Evolutionary conservation across 805 yeast genomes (phyloP).

Genomic region (Metschnikowia matae): DNA sequence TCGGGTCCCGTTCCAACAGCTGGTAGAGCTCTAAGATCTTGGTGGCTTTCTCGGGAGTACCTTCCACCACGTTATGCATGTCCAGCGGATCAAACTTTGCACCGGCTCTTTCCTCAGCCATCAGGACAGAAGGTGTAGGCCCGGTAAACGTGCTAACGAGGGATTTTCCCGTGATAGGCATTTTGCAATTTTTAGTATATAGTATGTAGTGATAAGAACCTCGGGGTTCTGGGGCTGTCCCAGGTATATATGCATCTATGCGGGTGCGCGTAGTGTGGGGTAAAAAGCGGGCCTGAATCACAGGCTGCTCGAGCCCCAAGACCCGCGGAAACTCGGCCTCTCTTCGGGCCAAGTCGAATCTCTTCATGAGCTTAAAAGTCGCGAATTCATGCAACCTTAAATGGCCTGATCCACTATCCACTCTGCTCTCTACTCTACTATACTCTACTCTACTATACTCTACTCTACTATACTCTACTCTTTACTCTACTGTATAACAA

Average conservation of each 20-base stretch:
- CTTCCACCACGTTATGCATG: slow-evolving; percentile 42
- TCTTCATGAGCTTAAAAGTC: too few relatives aligned
- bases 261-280: slow-evolving; percentile 8
- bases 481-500: too few relatives aligned
- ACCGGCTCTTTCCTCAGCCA: slow-evolving; percentile 30
- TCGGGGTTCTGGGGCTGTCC: not conserved
- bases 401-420: too few relatives aligned
- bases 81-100: slow-evolving; percentile 32
- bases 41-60: slow-evolving; percentile 32
- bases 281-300: slow-evolving; percentile 2
- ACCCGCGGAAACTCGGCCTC: not conserved
- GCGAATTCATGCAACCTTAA: too few relatives aligned
- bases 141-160: slow-evolving; percentile 23
- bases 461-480: too few relatives aligned
- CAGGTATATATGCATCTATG: slow-evolving; percentile 2
- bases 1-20: slow-evolving; percentile 38
- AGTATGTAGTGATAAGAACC: not conserved
- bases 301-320: not conserved
- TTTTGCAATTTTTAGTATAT: not conserved
- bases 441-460: too few relatives aligned
- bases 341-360: not conserved
- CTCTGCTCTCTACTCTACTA: too few relatives aligned
- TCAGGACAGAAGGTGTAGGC: slow-evolving; percentile 32
- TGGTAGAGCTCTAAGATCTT: slow-evolving; percentile 27
- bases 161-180: slow-evolving; percentile 20